phyloP scores from a whole-genome alignment of 2,329 filamentous ascomycete species.

The Meredithiella fracta region DNA sequence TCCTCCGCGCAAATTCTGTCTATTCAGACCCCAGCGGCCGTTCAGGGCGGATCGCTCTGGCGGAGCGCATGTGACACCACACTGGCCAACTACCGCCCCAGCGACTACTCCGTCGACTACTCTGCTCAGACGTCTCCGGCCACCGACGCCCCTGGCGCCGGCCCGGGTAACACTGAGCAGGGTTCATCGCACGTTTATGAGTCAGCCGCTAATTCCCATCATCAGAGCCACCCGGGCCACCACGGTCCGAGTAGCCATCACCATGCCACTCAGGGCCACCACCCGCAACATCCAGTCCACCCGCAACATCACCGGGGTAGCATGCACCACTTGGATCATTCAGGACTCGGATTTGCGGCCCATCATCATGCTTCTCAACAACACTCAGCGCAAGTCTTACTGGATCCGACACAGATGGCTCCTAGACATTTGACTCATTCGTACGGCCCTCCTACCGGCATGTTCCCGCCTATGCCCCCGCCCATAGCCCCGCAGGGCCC shows the following conservation, averaged over 20 bases:
- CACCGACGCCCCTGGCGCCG: constrained; percentile 21
- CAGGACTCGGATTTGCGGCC: constrained; percentile 22
- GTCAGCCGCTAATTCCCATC: constrained; percentile 20
- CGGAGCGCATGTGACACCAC: constrained; percentile 58
- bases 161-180: constrained; percentile 28
- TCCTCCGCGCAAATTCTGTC: constrained; percentile 39
- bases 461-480: constrained; percentile 34
- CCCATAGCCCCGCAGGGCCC: constrained; percentile 30
- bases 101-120: constrained; percentile 61
- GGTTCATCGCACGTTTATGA: constrained; percentile 46
- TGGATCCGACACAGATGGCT: constrained; percentile 39
- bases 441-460: constrained; percentile 31
- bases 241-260: neutral
- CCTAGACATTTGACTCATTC: constrained; percentile 21
- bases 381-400: constrained; percentile 32
- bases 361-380: constrained; percentile 29
- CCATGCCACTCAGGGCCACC: neutral
- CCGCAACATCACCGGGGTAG: constrained; percentile 15
- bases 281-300: neutral
- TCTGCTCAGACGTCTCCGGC: constrained; percentile 50
- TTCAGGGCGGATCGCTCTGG: constrained; percentile 63
- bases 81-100: constrained; percentile 59
- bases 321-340: constrained; percentile 24
- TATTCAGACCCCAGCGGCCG: constrained; percentile 48
- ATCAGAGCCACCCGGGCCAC: neutral